These are phyloP conservation scores for Ballota nigra DNA, from an alignment of 257 asterid genomes.

Conservation along the genomic window DNA sequence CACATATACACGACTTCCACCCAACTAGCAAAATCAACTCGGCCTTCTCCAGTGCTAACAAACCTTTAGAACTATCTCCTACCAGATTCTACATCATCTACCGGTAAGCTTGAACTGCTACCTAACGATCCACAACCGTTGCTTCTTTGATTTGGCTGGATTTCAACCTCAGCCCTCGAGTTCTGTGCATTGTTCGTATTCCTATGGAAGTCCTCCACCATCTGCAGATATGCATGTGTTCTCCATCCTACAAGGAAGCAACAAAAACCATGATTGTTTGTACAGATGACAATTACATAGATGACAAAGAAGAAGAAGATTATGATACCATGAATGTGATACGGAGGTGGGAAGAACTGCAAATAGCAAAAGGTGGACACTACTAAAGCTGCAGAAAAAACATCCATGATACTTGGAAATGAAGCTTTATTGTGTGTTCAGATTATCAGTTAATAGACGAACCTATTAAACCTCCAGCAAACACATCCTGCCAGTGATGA, in stretches of 20 bases:
- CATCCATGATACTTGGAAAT: not conserved
- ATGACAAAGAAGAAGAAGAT: not conserved
- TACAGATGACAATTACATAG: not conserved
- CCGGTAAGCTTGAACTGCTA: conserved; percentile 24
- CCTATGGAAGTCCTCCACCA: conserved; percentile 44
- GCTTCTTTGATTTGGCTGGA: conserved; percentile 35
- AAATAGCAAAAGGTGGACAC: conserved; percentile 70
- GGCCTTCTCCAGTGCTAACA: not conserved
- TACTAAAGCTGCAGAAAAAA: conserved; percentile 47
- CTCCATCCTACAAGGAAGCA: conserved; percentile 54
- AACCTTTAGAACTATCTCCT: conserved; percentile 27
- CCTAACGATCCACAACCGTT: conserved; percentile 21
- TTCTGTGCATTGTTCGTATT: conserved; percentile 19
- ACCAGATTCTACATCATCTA: conserved; percentile 63
- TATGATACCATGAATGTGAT: conserved; percentile 55
- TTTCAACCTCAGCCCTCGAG: conserved; percentile 31
- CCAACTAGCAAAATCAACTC: not conserved
- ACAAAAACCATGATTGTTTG: not conserved
- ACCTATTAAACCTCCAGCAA: conserved; percentile 84
- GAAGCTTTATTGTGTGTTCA: not conserved
- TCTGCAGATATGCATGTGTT: conserved; percentile 51
- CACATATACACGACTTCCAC: not conserved
- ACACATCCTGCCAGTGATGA: conserved; percentile 96
- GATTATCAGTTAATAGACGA: not conserved
- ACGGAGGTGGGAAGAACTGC: conserved; percentile 92